Base-by-base conservation (phyloP, 768 basidiomycete genomes). In the Amanita exitialis region DNA sequence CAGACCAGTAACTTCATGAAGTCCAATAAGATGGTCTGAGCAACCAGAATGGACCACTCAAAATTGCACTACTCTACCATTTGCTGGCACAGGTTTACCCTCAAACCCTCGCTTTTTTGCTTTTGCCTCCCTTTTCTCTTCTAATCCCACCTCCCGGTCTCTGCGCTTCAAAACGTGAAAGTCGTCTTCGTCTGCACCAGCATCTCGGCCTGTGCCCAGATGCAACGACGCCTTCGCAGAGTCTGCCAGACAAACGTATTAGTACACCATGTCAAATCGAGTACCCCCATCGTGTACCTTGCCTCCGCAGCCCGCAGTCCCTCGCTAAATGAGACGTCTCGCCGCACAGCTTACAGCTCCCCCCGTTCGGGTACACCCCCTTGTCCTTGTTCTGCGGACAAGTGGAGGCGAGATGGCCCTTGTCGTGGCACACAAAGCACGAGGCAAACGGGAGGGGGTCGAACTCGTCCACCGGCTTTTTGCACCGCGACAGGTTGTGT, bases 111-210 rank as follows among this genome's bases (percentile, higher is more conserved):
- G 70, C 61, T 67, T 77, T 28, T 56, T 37, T 53, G 67, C 74
- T 23, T 71, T 71, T 46, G 10, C 30, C 30, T 72, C 69, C 39
- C 60, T 63, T 58, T 75, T 79, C 59, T 84, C 81, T 23, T 80
- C 78, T 25, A 66, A 71, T 25, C 86, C 79, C 0, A 89, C 70
- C 53, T 83, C 80, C 8, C 63, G 67, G 41, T 71, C 78, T 48
- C 69, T 75, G 39, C 90, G 77, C 61, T 83, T 84, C 63, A 92
- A 75, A 0, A 72, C 72, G 64, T 93, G 92, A 67, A 94, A 96
- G 62, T 96, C 94, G 61, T 97, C 94, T 64, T 97, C 94, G 62
- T 97, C 94, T 7, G 94, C 85, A 20, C 91, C 90, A 0, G 76
- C 80, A 35, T 72, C 79, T 27, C 62, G 62, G 15, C 78, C 76